Base-by-base conservation (phyloP, 2,329 filamentous ascomycete species). In the Sporothrix protearum region DNA sequence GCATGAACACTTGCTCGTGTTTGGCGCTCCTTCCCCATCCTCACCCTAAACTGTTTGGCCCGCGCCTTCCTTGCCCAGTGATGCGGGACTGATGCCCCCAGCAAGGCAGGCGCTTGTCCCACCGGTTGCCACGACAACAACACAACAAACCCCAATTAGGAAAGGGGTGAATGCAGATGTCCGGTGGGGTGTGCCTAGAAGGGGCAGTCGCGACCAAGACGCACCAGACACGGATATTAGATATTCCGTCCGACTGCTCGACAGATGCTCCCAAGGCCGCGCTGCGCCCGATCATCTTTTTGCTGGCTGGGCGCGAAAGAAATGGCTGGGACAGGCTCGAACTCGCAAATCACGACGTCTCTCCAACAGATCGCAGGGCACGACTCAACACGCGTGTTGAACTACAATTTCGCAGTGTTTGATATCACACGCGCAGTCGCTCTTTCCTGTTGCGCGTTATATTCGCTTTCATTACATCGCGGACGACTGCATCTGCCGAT, bases 91-190 rank as follows among this genome's bases (percentile, higher is more conserved):
- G 61, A 57, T 55, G 69, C 30, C 55, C 61, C 42, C 45, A 45
- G 47, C 49, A 69, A 57, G 47, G 39, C 55, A 53, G 53, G 70
- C 28, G 63, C 70, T 53, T 59, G 71, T 59, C 49, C 59, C 61
- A 72, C 51, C 68, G 64, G 73, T 74, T 74, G 72, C 69, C 67
- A 74, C 68, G 71, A 72, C 73, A 73, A 74, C 73, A 71, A 25
- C 69, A 73, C 63, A 68, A 68, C 71, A 66, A 71, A 57, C 12
- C 71, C 57, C 19, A 45, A 36, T 22, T 49, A 19, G 47, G 66
- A 10, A 22, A 61, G 67, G 57, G n/a, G 57, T 49, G 47, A 2
- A 14, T 14, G 19, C 47, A 71, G 36, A 19, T 39, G 36, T 12
- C 45, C 9, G 25, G 64, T 69, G 36, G 66, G 64, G 66, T 69